These are phyloP conservation scores for Tilletia indica DNA, from an alignment of 1,284 basidiomycete genomes.

Conservation along the genomic window DNA sequence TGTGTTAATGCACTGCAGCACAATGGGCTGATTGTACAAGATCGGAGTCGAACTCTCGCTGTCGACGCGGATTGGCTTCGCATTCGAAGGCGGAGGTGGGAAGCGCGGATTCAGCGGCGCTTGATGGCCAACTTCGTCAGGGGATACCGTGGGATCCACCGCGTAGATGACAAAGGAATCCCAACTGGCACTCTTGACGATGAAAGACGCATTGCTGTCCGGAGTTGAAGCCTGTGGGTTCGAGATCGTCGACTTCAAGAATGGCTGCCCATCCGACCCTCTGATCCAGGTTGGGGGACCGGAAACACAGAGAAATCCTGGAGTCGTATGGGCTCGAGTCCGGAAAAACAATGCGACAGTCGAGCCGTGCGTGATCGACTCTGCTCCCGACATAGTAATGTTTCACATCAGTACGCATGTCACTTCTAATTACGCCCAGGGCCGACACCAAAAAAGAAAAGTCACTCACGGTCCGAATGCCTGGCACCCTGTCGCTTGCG, in stretches of 20 bases:
- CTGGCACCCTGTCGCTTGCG: constrained; percentile 84
- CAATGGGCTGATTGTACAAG: constrained; percentile 93
- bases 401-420: no score
- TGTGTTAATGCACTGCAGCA: constrained; percentile 88
- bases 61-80: constrained; percentile 67
- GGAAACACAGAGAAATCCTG: constrained; percentile 90
- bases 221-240: constrained; percentile 31
- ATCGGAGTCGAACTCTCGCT: constrained; percentile 58
- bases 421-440: neutral
- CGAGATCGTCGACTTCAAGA: constrained; percentile 32
- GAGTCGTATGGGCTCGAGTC: constrained; percentile 71
- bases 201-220: constrained; percentile 53
- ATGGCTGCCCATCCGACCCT: constrained; percentile 48
- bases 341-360: constrained; percentile 94
- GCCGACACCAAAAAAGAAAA: constrained; percentile 15
- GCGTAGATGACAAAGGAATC: constrained; percentile 87
- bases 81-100: constrained; percentile 83
- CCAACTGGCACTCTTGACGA: constrained; percentile 60
- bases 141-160: constrained; percentile 71
- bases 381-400: constrained; percentile 11
- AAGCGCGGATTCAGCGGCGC: constrained; percentile 58
- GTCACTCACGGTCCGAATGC: constrained; percentile 68
- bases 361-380: constrained; percentile 91
- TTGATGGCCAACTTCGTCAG: constrained; percentile 58
- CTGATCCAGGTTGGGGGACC: constrained; percentile 65